Evolutionary conservation across 1,284 basidiomycete species (phyloP).

Genomic region (Rugosomyces carneus): DNA sequence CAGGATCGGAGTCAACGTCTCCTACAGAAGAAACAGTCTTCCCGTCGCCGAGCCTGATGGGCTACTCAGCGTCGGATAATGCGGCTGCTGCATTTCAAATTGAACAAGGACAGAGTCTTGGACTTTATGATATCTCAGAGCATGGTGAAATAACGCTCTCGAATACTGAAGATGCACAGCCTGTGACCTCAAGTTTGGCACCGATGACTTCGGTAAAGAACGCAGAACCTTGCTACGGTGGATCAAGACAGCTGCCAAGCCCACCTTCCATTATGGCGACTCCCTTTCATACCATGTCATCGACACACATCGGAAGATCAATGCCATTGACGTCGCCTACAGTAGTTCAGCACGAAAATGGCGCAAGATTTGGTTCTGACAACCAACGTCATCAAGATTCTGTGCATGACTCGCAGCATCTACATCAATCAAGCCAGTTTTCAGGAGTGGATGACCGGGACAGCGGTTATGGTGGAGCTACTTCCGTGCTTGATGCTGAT

Average conservation of each 20-base stretch:
- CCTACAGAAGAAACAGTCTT: not conserved
- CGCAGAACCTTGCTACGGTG: not conserved
- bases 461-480: not conserved
- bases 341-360: not conserved
- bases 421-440: no score
- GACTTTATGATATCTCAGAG: not conserved
- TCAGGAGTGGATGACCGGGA: not conserved
- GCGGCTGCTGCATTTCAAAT: not conserved
- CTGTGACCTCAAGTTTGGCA: not conserved
- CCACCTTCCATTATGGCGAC: slow-evolving; percentile 7
- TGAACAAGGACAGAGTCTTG: not conserved
- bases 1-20: not conserved
- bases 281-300: not conserved
- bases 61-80: no score
- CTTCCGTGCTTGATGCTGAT: not conserved
- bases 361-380: not conserved
- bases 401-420: no score
- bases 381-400: not conserved
- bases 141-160: not conserved
- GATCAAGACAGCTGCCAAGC: slow-evolving; percentile 14
- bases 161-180: not conserved
- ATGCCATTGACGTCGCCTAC: not conserved
- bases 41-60: not conserved
- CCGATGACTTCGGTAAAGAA: slow-evolving; percentile 2
- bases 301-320: not conserved